phyloP scores from a whole-genome alignment of 1,284 basidiomycete species.

The Tilletia setariae region DNA sequence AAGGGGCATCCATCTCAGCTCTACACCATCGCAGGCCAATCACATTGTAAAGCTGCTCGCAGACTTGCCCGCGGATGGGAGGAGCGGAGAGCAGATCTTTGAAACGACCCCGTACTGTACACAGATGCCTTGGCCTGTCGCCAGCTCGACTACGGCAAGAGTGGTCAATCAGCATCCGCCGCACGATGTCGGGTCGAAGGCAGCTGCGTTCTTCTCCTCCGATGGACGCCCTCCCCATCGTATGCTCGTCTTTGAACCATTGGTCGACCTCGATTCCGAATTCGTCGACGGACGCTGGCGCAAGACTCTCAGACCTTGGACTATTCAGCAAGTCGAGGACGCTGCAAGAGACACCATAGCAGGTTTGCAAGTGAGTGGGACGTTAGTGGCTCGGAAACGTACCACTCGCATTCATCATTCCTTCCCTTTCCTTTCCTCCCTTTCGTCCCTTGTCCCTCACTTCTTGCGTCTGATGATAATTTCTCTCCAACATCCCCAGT shows the following conservation, averaged over 20 bases:
- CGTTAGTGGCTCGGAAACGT: no score
- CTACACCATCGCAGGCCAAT: not conserved
- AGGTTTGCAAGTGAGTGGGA: conserved; percentile 31
- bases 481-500: not conserved
- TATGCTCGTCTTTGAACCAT: conserved; percentile 37
- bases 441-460: no score
- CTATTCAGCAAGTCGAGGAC: conserved; percentile 34
- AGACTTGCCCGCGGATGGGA: conserved; percentile 17
- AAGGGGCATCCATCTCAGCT: not conserved
- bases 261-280: conserved; percentile 40
- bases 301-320: conserved; percentile 29
- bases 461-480: no score
- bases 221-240: conserved; percentile 29
- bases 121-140: not conserved
- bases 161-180: conserved; percentile 20
- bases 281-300: conserved; percentile 32
- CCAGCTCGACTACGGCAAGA: conserved; percentile 8
- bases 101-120: conserved; percentile 16
- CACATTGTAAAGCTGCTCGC: conserved; percentile 18
- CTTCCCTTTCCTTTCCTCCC: no score
- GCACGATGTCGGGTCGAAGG: no score
- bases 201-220: no score
- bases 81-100: not conserved
- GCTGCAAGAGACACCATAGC: conserved; percentile 32
- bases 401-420: no score